Conservation (phyloP, 495 filamentous ascomycete species). For the Penicillium desertorum region DNA sequence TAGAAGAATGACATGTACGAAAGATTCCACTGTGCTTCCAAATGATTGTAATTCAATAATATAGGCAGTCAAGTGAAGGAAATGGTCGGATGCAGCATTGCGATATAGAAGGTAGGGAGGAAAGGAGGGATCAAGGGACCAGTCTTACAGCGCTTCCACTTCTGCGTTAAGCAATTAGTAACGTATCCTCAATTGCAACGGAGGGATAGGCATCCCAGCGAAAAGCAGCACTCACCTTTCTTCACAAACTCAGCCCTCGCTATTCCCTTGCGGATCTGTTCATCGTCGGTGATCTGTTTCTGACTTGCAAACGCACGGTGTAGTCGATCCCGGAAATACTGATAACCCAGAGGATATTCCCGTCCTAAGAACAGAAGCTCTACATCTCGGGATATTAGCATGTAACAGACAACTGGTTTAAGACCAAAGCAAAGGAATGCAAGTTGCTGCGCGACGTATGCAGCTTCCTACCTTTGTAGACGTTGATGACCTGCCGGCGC, state of each 20-base stretch:
- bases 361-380: constrained; percentile 82
- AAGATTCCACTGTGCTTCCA: constrained; percentile 6
- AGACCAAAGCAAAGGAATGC: background rate
- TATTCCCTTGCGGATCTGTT: constrained; percentile 72
- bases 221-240: constrained; percentile 60
- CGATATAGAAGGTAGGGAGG: background rate
- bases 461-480: constrained; percentile 77
- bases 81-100: background rate
- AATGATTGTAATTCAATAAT: background rate
- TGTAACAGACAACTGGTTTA: background rate
- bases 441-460: background rate
- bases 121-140: background rate
- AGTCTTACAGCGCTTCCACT: constrained; percentile 84
- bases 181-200: background rate
- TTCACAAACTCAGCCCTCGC: constrained; percentile 81
- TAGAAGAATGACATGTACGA: constrained; percentile 22
- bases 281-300: constrained; percentile 65
- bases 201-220: background rate
- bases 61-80: background rate
- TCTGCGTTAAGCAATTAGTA: constrained; percentile 48
- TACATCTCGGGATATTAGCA: constrained; percentile 28
- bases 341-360: constrained; percentile 84
- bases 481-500: constrained; percentile 74
- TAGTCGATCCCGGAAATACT: constrained; percentile 76
- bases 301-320: constrained; percentile 83